Base-by-base conservation (phyloP, 2,329 filamentous ascomycete species). In the Golovinomyces cichoracearum region DNA sequence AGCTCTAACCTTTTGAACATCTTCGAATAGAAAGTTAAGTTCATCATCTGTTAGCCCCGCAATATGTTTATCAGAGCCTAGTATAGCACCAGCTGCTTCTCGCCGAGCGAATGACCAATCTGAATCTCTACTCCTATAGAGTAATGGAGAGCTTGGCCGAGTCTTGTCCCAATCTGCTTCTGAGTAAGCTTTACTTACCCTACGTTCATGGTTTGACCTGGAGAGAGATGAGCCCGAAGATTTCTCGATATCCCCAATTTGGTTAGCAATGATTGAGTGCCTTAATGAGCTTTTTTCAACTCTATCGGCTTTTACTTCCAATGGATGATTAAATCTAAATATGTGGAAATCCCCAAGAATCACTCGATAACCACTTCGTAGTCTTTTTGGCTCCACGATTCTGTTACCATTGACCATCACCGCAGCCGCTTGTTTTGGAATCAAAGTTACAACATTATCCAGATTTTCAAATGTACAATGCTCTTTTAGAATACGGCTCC, bases 331-430 rank as follows among this genome's bases (percentile, higher is more conserved):
- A 68, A 98, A 98, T 50, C 90, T 73, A 65, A 98, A 95, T 52
- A 98, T 98, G 62, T 98, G 90, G 57, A 98, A 98, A 63, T 98
- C 90, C 37, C 90, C 90, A 9, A 98, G 69, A 53, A 98, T 98
- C 48, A 98, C 82, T 52, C 90, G 80, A 61, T 86, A 93, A 5
- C 90, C 90, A 57, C 86, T 94, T 59, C 86, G 80, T 40, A 98
- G 69, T 54, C 85, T 75, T 55, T 80, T 85, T 1, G 86, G 78
- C 58, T 86, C 85, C 48, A 85, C 76, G 48, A 95, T 82, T 17
- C 86, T 80, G 54, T 88, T 74, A 50, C 90, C 90, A 58, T 98
- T 98, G 48, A 98, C 84, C 90, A 98, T 98, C 50, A 98, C 83
- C 10, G 86, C 84, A 0, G 90, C 90, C n/a, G 83, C 84, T 57